Percentiles rank a stretch among this genome's conserved stretches.
Evolutionary conservation across 2,329 filamentous ascomycete genomes (phyloP).

Genomic region (Phyllosticta paracitricarpa): DNA sequence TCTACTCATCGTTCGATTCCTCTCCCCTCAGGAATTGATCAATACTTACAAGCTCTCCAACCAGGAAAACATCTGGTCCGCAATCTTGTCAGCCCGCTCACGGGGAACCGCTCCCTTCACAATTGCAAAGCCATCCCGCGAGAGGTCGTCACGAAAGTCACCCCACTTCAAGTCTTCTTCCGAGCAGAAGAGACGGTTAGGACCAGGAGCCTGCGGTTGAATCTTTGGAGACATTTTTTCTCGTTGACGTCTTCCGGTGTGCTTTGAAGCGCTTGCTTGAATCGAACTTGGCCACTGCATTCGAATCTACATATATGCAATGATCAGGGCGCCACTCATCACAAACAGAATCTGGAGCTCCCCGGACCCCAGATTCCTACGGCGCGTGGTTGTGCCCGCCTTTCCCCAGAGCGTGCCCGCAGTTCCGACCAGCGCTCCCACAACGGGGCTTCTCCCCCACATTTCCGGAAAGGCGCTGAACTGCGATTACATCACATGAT

Average conservation of each 20-base stretch:
- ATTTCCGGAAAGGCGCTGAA: no score
- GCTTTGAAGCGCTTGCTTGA: neutral
- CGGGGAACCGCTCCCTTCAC: conserved; percentile 37
- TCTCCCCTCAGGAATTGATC: no score
- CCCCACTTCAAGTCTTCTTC: conserved; percentile 16
- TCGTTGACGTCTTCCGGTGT: neutral
- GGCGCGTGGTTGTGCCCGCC: neutral
- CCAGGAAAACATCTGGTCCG: conserved; percentile 21
- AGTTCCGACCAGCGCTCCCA: no score
- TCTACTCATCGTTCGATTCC: no score
- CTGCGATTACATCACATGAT: no score
- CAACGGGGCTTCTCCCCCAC: no score
- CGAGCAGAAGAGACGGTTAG: conserved; percentile 1
- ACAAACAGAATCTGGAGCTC: neutral
- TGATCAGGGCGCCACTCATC: neutral
- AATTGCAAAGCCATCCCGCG: conserved; percentile 35
- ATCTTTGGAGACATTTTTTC: neutral
- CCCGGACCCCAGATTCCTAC: neutral
- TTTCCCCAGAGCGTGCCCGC: neutral
- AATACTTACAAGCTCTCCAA: conserved; percentile 24
- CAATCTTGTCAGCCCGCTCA: conserved; percentile 30
- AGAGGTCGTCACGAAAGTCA: conserved; percentile 28
- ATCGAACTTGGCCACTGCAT: neutral
- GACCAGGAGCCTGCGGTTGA: neutral
- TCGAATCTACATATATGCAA: neutral